These are phyloP conservation scores for Biancaea sappan DNA, from an alignment of 306 rosid genomes.

Conservation along the genomic window DNA sequence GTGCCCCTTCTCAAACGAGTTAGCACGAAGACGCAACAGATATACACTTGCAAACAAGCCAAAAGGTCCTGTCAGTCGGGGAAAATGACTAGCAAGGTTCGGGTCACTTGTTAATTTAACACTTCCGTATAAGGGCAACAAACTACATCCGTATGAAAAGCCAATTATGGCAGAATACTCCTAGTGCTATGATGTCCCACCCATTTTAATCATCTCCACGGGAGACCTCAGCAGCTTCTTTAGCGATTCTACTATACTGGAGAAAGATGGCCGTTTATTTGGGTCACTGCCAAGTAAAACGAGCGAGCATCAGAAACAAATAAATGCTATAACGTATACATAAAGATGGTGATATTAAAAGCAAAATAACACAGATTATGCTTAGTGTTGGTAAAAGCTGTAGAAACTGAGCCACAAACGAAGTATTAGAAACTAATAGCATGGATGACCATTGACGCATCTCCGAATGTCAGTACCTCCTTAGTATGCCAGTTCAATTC, in stretches of 20 bases:
- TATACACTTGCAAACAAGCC: slow-evolving; percentile 44
- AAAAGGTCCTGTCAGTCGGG: slow-evolving; percentile 30
- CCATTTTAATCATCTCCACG: slow-evolving; percentile 62
- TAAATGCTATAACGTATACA: neutral
- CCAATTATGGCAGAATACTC: slow-evolving; percentile 15
- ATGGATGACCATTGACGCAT: too few species aligned
- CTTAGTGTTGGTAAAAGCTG: neutral
- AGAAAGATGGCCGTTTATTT: slow-evolving; percentile 68
- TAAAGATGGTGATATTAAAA: neutral
- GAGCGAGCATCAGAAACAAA: slow-evolving; percentile 29
- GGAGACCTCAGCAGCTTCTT: slow-evolving; percentile 92
- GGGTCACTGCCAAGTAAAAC: slow-evolving; percentile 68
- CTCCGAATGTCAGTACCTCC: neutral
- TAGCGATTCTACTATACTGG: slow-evolving; percentile 68
- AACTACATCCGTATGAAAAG: slow-evolving; percentile 18
- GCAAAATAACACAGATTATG: slow-evolving; percentile 15
- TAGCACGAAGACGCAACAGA: slow-evolving; percentile 29
- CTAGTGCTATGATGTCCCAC: slow-evolving; percentile 41
- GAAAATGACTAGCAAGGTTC: slow-evolving; percentile 28
- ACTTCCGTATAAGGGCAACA: slow-evolving; percentile 29
- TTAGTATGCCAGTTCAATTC: neutral
- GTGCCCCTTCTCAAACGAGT: slow-evolving; percentile 35
- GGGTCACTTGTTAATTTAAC: slow-evolving; percentile 35
- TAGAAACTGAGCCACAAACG: neutral
- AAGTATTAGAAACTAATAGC: too few species aligned